Evolutionary conservation across 1,139 yeast genomes (phyloP), one percentile per base, ranked within the genome.

Genomic region (Nakaseomyces nivariensis): DNA sequence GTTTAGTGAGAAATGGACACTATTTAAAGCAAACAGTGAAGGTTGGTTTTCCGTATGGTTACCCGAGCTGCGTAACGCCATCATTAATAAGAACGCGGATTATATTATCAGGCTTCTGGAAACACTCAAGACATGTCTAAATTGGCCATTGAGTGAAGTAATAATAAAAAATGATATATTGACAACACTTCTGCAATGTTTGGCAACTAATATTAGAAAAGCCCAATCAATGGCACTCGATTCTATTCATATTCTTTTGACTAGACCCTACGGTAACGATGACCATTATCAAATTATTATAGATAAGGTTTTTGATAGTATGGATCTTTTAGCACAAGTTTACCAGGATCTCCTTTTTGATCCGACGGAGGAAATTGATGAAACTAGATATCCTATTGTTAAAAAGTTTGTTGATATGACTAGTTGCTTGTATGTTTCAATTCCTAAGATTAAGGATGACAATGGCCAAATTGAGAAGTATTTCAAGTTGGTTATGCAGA

Each of bases 371-470:
- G 86, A 82, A 59, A 75, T 88, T 37, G 95, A 89, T 63, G 97
- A 89, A 60, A 76, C 77, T 37, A 69, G 74, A 47, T 92, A 94
- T 63, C 81, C 95, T 0, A 75, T 92, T 53, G 71, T 86, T 55
- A 92, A 92, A 64, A 90, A 92, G 67, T 77, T 92, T 25, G 96
- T 90, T 5, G 98, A 94, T 65, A 85, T 92, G 87, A 79, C 90
- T 47, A 95, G 92, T 38, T 88, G 95, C 1, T 72, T 92, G 41
- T 88, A 96, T 58, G 96, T 68, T 31, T 71, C 72, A 48, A 60
- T 70, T 13, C 66, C 65, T 45, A 66, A 63, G 43, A 62, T 68
- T 22, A 63, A 64, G 22, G 53, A 63, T 13, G 54, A 55, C 29
- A 53, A 58, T 22, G 56, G 62, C 13, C 70, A 68, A 41, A 58